These are phyloP conservation scores for Fusarium haematococcum DNA, from an alignment of 2,329 filamentous ascomycete species.

Conservation along the genomic window DNA sequence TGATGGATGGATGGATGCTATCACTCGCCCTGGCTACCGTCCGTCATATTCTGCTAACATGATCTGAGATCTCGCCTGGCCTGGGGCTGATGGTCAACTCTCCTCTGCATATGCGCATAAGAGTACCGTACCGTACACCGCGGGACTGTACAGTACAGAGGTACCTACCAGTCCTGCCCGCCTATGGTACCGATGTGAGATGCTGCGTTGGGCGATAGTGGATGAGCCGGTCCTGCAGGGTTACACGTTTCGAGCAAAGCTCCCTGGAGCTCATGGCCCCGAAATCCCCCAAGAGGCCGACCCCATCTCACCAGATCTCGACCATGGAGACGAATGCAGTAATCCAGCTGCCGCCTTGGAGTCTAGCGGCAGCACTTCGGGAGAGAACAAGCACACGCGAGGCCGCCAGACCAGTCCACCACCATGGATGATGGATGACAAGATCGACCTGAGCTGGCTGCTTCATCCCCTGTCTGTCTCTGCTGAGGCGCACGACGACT, in stretches of 20 bases:
- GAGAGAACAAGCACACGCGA: constrained; percentile 23
- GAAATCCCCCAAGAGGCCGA: constrained; percentile 16
- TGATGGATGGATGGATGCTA: constrained; percentile 13
- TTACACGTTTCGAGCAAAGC: constrained; percentile 40
- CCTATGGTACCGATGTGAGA: constrained; percentile 22
- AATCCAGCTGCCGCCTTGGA: constrained; percentile 17
- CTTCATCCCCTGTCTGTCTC: constrained; percentile 14
- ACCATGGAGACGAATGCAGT: constrained; percentile 25
- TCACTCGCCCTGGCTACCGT: constrained; percentile 24
- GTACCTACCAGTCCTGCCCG: constrained; percentile 6
- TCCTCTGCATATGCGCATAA: constrained; percentile 37
- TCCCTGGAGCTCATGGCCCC: constrained; percentile 27
- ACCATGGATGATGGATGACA: neutral
- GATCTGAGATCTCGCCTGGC: constrained; percentile 45
- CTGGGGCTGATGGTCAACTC: constrained; percentile 37
- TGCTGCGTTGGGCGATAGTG: constrained; percentile 38
- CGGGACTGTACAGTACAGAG: neutral
- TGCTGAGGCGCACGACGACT: constrained; percentile 19
- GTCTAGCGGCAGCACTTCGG: constrained; percentile 20
- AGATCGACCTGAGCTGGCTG: constrained; percentile 17
- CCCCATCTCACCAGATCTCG: constrained; percentile 21
- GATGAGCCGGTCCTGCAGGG: constrained; percentile 40
- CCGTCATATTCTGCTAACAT: constrained; percentile 40
- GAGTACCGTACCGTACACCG: neutral
- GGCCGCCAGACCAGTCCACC: neutral